phyloP scores from a whole-genome alignment of 176 grass and related monocot species.

The Phragmites australis region DNA sequence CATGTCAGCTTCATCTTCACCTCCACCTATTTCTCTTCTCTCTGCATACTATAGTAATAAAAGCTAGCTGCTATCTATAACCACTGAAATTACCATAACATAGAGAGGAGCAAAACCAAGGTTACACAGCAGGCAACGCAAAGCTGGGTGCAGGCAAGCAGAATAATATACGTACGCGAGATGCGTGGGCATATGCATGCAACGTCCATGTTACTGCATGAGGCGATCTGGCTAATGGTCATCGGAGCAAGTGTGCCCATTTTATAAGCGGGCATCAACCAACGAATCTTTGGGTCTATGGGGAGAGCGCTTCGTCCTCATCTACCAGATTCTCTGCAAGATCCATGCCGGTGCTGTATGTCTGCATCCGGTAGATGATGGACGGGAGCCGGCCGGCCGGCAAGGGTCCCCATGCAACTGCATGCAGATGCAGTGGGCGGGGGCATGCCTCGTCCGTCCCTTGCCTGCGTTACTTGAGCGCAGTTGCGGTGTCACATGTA shows the following conservation, averaged over 20 bases:
- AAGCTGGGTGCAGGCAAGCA: conserved; percentile 3
- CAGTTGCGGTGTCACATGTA: neutral
- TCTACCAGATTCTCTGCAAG: conserved; percentile 36
- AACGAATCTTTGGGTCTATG: conserved; percentile 34
- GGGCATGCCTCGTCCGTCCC: neutral
- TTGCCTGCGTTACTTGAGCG: neutral
- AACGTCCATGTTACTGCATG: neutral
- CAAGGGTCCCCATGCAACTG: conserved; percentile 13
- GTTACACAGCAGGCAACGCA: neutral
- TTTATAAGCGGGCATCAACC: conserved; percentile 33
- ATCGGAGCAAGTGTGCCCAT: conserved; percentile 24
- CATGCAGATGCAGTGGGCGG: neutral
- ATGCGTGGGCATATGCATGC: conserved; percentile 19
- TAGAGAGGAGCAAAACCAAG: neutral
- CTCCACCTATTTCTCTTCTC: no score
- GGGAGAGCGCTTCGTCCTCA: conserved; percentile 25
- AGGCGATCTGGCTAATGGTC: neutral
- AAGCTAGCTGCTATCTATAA: no score
- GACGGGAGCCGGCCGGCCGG: conserved; percentile 17
- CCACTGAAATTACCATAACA: no score
- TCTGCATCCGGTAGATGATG: conserved; percentile 41
- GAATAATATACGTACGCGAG: conserved; percentile 23
- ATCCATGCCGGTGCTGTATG: conserved; percentile 17
- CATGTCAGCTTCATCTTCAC: no score
- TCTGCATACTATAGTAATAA: no score